Conservation (phyloP, 2,329 filamentous ascomycete genomes). For the Cercospora sp. region DNA sequence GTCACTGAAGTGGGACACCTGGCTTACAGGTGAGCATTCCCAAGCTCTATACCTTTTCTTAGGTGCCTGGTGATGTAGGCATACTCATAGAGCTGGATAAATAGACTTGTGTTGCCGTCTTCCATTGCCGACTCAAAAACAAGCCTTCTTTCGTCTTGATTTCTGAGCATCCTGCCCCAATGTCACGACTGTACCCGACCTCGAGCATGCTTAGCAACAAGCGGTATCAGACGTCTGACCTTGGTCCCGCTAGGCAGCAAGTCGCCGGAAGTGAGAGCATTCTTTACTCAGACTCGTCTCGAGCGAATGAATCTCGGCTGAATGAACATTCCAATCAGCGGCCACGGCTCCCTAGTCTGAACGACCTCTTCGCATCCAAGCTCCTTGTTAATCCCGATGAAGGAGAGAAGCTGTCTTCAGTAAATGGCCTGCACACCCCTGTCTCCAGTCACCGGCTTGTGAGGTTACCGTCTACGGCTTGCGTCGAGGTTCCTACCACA, state of each 20-base stretch:
- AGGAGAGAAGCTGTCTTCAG: not conserved
- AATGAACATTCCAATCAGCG: not conserved
- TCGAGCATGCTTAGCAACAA: not conserved
- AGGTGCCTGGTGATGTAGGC: not conserved
- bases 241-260: constrained; percentile 4
- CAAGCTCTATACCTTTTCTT: not conserved
- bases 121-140: not conserved
- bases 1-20: not conserved
- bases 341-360: constrained; percentile 13
- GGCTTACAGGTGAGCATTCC: not conserved
- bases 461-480: constrained; percentile 1
- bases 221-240: constrained; percentile 5
- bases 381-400: constrained; percentile 13
- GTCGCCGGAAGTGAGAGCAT: not conserved
- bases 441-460: constrained; percentile 1
- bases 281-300: not conserved
- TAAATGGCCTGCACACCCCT: not conserved
- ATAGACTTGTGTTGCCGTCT: constrained; percentile 1
- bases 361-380: constrained; percentile 20
- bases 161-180: not conserved
- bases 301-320: not conserved
- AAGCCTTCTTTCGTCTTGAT: not conserved
- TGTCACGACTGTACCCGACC: not conserved
- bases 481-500: constrained; percentile 1
- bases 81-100: constrained; percentile 5